Conservation (phyloP, 257 asterid species). For the Solanum rostratum region DNA sequence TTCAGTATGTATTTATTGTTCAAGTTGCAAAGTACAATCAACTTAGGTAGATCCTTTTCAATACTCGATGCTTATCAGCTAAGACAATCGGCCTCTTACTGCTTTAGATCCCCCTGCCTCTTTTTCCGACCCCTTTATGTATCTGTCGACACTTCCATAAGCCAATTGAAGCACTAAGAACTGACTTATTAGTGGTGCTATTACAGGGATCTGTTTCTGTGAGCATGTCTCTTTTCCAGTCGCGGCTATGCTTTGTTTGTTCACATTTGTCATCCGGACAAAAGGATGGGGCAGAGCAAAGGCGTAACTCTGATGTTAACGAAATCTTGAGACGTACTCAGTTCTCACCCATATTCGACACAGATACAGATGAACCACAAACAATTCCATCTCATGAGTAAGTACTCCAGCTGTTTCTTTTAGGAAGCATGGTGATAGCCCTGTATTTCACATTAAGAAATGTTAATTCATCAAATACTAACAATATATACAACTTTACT, state of each 20-base stretch:
- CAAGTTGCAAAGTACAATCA: not conserved
- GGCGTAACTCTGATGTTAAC: conserved; percentile 71
- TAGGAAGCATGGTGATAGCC: too few species aligned
- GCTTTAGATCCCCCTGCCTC: not conserved
- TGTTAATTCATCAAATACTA: not conserved
- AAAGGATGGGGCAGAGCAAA: conserved; percentile 60
- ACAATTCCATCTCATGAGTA: conserved; percentile 94
- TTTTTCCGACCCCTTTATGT: not conserved
- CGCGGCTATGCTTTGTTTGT: conserved; percentile 84
- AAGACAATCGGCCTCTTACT: not conserved
- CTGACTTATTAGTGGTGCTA: not conserved
- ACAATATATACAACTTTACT: not conserved
- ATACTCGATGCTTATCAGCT: too few species aligned
- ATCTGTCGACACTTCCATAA: not conserved
- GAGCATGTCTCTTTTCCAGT: conserved; percentile 80
- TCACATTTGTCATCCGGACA: conserved; percentile 89
- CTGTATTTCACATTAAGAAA: not conserved
- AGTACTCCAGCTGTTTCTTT: conserved; percentile 8
- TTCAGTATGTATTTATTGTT: not conserved
- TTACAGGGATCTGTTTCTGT: conserved; percentile 91
- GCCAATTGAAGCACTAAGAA: not conserved
- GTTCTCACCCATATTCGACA: conserved; percentile 59
- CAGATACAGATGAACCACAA: conserved; percentile 49
- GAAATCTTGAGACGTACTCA: conserved; percentile 74
- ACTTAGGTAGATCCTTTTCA: too few species aligned